A percentile compares a stretch with the other conserved stretches of the same genome.
These are phyloP conservation scores for Ulota crispa DNA, from an alignment of 225 moss, liverwort and hornwort genomes.

Conservation along the genomic window DNA sequence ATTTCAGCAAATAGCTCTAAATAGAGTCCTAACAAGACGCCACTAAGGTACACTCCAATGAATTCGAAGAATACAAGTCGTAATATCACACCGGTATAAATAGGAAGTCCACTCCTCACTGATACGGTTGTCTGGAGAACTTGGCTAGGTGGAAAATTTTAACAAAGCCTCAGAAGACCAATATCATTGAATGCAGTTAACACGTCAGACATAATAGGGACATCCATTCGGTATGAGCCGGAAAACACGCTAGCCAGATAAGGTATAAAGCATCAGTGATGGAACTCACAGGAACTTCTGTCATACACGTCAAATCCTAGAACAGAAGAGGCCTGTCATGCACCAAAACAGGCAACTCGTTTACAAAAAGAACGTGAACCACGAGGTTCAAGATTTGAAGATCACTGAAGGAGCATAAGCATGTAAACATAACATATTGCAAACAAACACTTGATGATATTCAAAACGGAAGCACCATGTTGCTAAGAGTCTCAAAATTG, in stretches of 20 bases:
- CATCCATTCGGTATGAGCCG: conserved; percentile 6
- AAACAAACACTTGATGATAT: background rate
- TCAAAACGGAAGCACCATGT: conserved; percentile 6
- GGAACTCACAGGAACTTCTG: conserved; percentile 31
- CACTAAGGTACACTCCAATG: background rate
- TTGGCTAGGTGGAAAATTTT: background rate
- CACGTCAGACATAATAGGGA: background rate
- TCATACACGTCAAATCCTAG: conserved; percentile 55
- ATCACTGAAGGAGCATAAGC: background rate
- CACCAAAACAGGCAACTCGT: conserved; percentile 3
- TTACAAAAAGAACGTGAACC: background rate
- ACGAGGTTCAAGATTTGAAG: background rate
- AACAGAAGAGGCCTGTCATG: conserved; percentile 51
- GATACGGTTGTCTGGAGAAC: background rate
- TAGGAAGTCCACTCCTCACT: background rate
- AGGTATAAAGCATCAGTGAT: background rate
- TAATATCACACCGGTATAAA: background rate
- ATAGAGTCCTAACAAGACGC: background rate
- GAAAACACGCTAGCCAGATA: background rate
- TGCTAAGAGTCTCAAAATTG: background rate
- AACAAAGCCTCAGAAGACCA: background rate
- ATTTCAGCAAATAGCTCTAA: conserved; percentile 1
- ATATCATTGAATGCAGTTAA: background rate
- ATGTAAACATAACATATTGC: background rate
- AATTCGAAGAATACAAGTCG: background rate